Evolutionary conservation across 331 rosid species (phyloP).

Genomic region (Stylosanthes scabra): DNA sequence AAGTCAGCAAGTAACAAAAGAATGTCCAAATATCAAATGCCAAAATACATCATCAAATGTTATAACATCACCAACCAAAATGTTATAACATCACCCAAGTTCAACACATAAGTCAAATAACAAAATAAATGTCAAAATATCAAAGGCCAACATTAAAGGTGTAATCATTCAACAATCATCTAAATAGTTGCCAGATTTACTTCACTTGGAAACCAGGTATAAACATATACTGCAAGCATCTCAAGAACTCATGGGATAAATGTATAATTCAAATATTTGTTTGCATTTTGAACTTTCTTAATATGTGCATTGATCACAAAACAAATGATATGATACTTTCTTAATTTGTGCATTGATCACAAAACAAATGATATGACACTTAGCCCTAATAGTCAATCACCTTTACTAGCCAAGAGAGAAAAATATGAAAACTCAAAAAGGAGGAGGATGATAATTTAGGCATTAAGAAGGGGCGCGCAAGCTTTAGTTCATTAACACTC

Average conservation of each 20-base stretch:
- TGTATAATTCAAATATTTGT: not conserved
- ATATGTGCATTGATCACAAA: not conserved
- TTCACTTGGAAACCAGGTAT: not conserved
- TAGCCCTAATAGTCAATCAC: too few species aligned
- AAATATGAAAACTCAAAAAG: slow-evolving; percentile 19
- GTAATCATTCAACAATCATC: too few species aligned
- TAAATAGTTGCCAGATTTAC: not conserved
- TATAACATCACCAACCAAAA: too few species aligned
- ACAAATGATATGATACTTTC: not conserved
- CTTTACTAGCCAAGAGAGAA: not conserved
- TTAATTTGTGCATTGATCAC: too few species aligned
- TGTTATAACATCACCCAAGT: too few species aligned
- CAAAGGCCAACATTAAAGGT: too few species aligned
- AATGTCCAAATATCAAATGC: too few species aligned
- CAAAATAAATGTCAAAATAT: too few species aligned
- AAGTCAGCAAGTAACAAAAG: too few species aligned
- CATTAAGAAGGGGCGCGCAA: slow-evolving; percentile 3
- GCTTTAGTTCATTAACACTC: slow-evolving; percentile 8
- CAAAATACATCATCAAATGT: too few species aligned
- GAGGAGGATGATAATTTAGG: not conserved
- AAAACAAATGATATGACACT: not conserved
- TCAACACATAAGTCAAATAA: too few species aligned
- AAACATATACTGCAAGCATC: not conserved
- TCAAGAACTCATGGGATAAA: not conserved
- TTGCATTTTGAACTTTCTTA: not conserved